Conservation (phyloP, 225 moss, liverwort and hornwort species). For the Physcomitrium patens region DNA sequence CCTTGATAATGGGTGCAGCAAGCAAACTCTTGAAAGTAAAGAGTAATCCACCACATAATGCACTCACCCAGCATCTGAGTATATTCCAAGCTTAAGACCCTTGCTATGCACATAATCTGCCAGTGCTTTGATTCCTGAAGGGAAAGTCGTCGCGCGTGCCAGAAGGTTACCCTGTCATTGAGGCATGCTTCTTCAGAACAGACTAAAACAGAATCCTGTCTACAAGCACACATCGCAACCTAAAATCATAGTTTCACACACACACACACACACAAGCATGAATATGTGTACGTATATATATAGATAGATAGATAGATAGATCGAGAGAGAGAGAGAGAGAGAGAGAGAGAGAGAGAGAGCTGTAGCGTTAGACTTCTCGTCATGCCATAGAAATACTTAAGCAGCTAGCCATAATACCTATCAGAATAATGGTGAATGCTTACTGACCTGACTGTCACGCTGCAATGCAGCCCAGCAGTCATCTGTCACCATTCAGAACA, state of each 20-base stretch:
- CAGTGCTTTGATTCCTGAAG: constrained; percentile 91
- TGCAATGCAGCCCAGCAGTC: constrained; percentile 94
- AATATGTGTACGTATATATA: no score
- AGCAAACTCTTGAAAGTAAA: constrained; percentile 2
- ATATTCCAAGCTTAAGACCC: constrained; percentile 93
- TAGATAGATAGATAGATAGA: no score
- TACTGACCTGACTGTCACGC: constrained; percentile 69
- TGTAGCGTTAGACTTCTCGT: background rate
- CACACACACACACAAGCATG: no score
- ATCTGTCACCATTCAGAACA: constrained; percentile 56
- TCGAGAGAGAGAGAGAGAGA: no score
- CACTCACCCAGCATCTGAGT: constrained; percentile 95
- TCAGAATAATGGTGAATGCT: constrained; percentile 24
- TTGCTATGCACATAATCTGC: constrained; percentile 82
- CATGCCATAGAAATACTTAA: background rate
- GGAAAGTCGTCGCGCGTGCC: constrained; percentile 75
- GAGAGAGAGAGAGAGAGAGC: no score
- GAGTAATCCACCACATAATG: constrained; percentile 6
- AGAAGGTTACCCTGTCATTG: constrained; percentile 69
- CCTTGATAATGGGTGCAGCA: constrained; percentile 6
- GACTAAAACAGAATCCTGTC: constrained; percentile 17
- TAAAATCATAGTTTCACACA: constrained; percentile 11
- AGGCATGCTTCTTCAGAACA: constrained; percentile 13
- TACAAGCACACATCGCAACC: constrained; percentile 2
- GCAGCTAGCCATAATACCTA: background rate